phyloP scores from a whole-genome alignment of 148 eudicot genomes.

The Fallopia convolvulus region DNA sequence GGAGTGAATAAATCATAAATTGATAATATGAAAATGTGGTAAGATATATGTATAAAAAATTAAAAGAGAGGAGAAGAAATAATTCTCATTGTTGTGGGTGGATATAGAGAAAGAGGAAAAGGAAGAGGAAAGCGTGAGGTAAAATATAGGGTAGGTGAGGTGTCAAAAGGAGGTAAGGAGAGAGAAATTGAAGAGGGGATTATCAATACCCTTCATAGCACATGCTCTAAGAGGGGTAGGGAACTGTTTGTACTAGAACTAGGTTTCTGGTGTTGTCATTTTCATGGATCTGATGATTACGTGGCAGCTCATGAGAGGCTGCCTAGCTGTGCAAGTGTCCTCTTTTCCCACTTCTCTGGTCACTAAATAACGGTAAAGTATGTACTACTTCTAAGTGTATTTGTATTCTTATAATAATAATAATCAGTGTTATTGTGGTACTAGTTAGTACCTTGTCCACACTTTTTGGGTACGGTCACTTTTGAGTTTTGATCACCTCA shows the following conservation, averaged over 20 bases:
- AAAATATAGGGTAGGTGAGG: too few species aligned
- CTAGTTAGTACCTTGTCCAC: neutral
- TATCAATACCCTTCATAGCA: too few species aligned
- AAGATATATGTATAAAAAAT: too few species aligned
- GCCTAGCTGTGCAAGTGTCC: neutral
- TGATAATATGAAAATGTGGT: too few species aligned
- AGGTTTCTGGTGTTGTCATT: slow-evolving; percentile 1
- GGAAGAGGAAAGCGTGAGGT: too few species aligned
- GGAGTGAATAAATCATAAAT: too few species aligned
- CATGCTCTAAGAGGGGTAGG: neutral
- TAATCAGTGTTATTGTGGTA: neutral
- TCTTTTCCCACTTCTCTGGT: neutral
- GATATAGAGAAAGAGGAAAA: too few species aligned
- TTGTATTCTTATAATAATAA: neutral
- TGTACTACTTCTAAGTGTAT: neutral
- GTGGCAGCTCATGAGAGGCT: slow-evolving; percentile 6
- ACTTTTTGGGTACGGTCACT: neutral
- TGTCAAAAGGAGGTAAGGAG: too few species aligned
- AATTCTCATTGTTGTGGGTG: too few species aligned
- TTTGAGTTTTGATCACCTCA: neutral
- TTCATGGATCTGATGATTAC: neutral
- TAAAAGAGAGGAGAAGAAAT: too few species aligned
- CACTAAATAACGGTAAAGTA: slow-evolving; percentile 1
- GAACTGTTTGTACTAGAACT: slow-evolving; percentile 6
- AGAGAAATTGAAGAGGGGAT: too few species aligned